These are phyloP conservation scores for Paramyrothecium roridum DNA, from an alignment of 2,329 filamentous ascomycete genomes.

Conservation along the genomic window DNA sequence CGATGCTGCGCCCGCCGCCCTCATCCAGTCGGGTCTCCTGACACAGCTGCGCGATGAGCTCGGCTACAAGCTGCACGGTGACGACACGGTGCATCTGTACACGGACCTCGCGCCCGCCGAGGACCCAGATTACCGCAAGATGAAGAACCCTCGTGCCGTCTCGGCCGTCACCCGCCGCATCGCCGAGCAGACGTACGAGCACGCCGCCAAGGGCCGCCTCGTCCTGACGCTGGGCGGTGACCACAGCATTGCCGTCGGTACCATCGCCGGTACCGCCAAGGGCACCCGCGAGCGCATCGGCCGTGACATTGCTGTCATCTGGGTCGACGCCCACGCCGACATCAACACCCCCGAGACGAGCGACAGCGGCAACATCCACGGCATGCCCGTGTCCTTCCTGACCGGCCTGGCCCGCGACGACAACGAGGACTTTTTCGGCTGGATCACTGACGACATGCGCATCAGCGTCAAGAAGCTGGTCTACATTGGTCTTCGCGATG, in stretches of 20 bases:
- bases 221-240: constrained; percentile 93
- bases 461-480: constrained; percentile 80
- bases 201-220: constrained; percentile 78
- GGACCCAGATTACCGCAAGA: constrained; percentile 81
- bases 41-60: constrained; percentile 80
- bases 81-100: constrained; percentile 80
- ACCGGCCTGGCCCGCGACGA: constrained; percentile 79
- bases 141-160: constrained; percentile 90
- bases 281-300: constrained; percentile 79
- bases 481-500: constrained; percentile 92
- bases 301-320: constrained; percentile 89
- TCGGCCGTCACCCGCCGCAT: constrained; percentile 81
- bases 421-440: constrained; percentile 79
- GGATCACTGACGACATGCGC: constrained; percentile 72
- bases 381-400: constrained; percentile 93
- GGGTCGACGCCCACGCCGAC: constrained; percentile 97
- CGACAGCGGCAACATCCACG: constrained; percentile 90
- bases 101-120: constrained; percentile 64
- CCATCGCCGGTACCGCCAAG: constrained; percentile 81
- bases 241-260: constrained; percentile 94
- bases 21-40: constrained; percentile 86
- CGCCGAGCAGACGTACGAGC: constrained; percentile 79
- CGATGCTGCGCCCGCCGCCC: constrained; percentile 82
- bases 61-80: constrained; percentile 82
- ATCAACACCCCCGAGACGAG: constrained; percentile 95